Evolutionary conservation across 768 basidiomycete genomes (phyloP), one percentile per base, ranked within the genome.

Genomic region (Infundibulicybe gibba): DNA sequence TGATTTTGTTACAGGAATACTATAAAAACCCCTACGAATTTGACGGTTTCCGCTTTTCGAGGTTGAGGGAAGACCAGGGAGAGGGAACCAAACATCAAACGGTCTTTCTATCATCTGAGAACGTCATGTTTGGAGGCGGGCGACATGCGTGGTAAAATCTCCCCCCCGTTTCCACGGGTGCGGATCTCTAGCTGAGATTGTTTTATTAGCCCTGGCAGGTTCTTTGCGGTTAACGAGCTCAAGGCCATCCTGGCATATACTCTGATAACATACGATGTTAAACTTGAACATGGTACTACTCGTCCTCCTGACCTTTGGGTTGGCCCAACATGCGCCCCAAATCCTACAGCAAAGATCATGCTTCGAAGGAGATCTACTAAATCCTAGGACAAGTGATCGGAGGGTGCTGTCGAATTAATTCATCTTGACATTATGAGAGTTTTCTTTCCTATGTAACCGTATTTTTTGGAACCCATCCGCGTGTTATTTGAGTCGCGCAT

Each of bases 221-320:
- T 75, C 55, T 74, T 76, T 52, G 72, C 72, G 14, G 67, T 67
- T 17, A 71, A 66, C 43, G 71, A 71, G 49, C 47, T 76, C 31
- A 75, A 76, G 55, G 62, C 63, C 6, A 64, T 75, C 53, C 54
- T 69, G 14, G 71, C 71, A 1, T 59, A 69, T 55, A 55, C 72
- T 16, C 45, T 71, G 16, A 39, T 69, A 47, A 67, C 61, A 34
- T 75, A 74, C 49, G 75, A 75, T 49, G 50, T 73, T 31, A 67
- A 65, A 44, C 40, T 69, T 41, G 52, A 64, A 40, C 49, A 63
- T n/a, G 58, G 52, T 14, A 49, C 49, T 16, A 32, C 16, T 16
- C 49, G 32, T 2, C 47, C 41, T 40, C n/a, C 31, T n/a, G 39
- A 46, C 39, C 19, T 32, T 19, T 49, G 51, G 50, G 39, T 44